These are phyloP conservation scores for Boletus vinaceobasis DNA, from an alignment of 768 basidiomycete genomes.

Conservation along the genomic window DNA sequence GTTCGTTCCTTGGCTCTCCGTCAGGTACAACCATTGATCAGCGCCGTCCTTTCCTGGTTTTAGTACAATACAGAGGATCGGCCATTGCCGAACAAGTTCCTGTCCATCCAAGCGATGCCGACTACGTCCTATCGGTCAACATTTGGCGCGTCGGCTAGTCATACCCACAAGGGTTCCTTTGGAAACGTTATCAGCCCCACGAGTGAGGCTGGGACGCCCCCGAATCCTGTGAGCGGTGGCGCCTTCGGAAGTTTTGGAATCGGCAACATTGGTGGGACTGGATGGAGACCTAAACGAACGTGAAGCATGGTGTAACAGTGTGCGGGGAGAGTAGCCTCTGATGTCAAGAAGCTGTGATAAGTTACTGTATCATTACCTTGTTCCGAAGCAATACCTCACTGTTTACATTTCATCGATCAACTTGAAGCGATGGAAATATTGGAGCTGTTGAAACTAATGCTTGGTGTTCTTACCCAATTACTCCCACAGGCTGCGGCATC, in stretches of 20 bases:
- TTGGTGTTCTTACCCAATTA: background rate
- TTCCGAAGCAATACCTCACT: constrained; percentile 6
- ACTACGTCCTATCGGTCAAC: constrained; percentile 62
- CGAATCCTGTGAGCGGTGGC: constrained; percentile 33
- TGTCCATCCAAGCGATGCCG: constrained; percentile 73
- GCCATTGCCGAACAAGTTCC: constrained; percentile 76
- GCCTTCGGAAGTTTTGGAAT: constrained; percentile 50
- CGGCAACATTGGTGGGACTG: constrained; percentile 31
- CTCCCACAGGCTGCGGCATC: background rate
- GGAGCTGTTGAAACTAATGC: background rate
- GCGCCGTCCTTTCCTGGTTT: background rate
- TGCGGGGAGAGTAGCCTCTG: background rate
- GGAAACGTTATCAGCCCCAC: constrained; percentile 21
- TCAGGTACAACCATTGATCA: background rate
- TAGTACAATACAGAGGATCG: constrained; percentile 89
- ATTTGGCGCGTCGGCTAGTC: constrained; percentile 43
- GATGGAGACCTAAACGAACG: background rate
- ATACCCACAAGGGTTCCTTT: constrained; percentile 21
- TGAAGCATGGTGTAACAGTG: background rate
- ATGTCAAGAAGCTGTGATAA: constrained; percentile 2
- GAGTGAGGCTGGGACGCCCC: constrained; percentile 19
- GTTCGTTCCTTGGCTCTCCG: constrained; percentile 37
- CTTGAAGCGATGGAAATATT: background rate
- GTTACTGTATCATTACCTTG: constrained; percentile 10
- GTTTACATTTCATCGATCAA: constrained; percentile 4